These are phyloP conservation scores for Penicillium verrucosum DNA, from an alignment of 2,329 filamentous ascomycete species.

Conservation along the genomic window DNA sequence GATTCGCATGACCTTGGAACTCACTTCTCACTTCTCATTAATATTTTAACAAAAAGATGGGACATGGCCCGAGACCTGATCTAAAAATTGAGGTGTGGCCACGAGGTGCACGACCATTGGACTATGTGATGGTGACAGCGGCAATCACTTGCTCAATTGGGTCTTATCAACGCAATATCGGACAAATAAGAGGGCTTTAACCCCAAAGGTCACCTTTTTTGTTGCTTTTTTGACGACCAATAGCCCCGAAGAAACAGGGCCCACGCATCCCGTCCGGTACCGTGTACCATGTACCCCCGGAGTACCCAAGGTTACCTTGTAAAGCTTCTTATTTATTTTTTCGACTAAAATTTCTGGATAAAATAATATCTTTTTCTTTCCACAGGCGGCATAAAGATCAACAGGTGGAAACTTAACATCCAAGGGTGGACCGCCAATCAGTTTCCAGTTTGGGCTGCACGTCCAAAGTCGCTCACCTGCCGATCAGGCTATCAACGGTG, in stretches of 20 bases:
- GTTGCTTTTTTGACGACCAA: background rate
- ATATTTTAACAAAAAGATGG: background rate
- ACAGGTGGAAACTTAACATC: slow-evolving; percentile 15
- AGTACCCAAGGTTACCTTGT: background rate
- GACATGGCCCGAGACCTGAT: background rate
- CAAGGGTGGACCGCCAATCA: slow-evolving; percentile 10
- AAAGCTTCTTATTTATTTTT: background rate
- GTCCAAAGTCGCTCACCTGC: slow-evolving; percentile 15
- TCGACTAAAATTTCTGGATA: background rate
- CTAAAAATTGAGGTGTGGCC: slow-evolving; percentile 15
- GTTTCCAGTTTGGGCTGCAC: slow-evolving; percentile 12
- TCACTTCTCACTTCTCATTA: background rate
- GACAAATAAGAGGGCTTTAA: slow-evolving; percentile 8
- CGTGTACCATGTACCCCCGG: background rate
- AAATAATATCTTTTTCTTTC: background rate
- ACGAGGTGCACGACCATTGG: slow-evolving; percentile 23
- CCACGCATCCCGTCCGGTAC: slow-evolving; percentile 2
- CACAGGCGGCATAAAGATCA: slow-evolving; percentile 12
- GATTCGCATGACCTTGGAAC: background rate
- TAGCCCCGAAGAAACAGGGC: background rate
- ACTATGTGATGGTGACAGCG: slow-evolving; percentile 22
- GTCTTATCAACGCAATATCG: slow-evolving; percentile 18
- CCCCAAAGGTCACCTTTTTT: background rate
- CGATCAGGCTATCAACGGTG: slow-evolving; percentile 25
- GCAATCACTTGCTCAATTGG: slow-evolving; percentile 21